Evolutionary conservation across 306 rosid species (phyloP), one percentile per base, ranked within the genome.

Genomic region (Vigna radiata): DNA sequence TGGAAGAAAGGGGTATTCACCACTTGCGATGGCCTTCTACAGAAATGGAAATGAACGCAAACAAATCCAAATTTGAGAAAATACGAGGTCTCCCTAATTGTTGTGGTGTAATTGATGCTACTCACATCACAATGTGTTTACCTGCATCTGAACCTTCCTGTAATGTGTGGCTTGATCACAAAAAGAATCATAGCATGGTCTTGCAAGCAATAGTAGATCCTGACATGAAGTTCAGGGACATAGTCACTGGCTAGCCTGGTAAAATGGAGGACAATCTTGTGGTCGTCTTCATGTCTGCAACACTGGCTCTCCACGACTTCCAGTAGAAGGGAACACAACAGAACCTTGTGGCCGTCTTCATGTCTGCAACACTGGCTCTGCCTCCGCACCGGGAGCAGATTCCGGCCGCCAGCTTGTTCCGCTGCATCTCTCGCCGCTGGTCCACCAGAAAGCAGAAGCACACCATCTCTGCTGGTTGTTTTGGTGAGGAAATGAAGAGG

Each of bases 201-300:
- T 79, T 94, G 91, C 98, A 94, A 65, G 96, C 91, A 68, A 86
- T 94, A 68, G 98, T 94, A 37, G 98, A 90, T 55, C 83, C 97
- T 11, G 89, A 89, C 72, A 90, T 90, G 96, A 94, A 83, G 84
- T 92, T 94, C 76, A 84, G 80, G 59, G 97, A 94, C 85, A 87
- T 94, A 77, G 88, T 90, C 76, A 86, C 97, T 0, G 98, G 98
- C 59, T 90, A 94, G 92, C 98, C 98, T 0, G 97, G 93, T 18
- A 85, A 80, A 82, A 85, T 94, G 97, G 75, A 81, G 67, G 98
- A 92, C 43, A n/a, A n/a, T n/a, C n/a, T n/a, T n/a, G n/a, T n/a
- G n/a, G n/a, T n/a, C n/a, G n/a, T n/a, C n/a, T n/a, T n/a, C n/a
- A n/a, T n/a, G n/a, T n/a, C n/a, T n/a, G n/a, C n/a, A 0, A 90